Conservation (phyloP, 371 early-diverging fungal genomes). For the Homolaphlyctis polyrhiza region DNA sequence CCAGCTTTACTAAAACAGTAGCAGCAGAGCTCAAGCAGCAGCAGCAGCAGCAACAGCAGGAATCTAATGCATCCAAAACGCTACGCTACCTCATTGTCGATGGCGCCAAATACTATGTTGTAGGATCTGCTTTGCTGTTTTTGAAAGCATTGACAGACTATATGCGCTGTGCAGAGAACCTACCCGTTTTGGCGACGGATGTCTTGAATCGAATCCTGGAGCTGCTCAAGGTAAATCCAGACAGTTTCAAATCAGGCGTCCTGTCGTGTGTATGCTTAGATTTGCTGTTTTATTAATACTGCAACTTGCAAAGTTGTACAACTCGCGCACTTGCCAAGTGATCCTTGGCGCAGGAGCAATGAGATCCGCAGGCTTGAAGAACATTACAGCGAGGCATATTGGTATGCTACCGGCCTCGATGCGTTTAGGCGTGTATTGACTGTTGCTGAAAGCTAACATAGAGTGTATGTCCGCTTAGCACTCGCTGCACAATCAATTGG, state of each 20-base stretch:
- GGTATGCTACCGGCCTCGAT: too few species aligned
- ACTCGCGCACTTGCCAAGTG: constrained; percentile 87
- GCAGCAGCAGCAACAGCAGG: constrained; percentile 10
- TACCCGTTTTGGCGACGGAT: constrained; percentile 71
- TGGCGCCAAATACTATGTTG: constrained; percentile 69
- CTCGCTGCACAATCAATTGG: constrained; percentile 88
- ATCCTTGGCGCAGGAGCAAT: constrained; percentile 94
- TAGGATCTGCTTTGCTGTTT: constrained; percentile 76
- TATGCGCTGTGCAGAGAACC: constrained; percentile 67
- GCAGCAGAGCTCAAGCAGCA: background rate
- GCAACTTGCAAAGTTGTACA: constrained; percentile 62
- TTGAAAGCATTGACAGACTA: constrained; percentile 88
- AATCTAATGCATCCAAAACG: constrained; percentile 10
- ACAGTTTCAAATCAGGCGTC: background rate
- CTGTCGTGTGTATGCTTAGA: background rate
- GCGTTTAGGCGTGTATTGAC: too few species aligned
- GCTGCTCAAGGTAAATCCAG: constrained; percentile 60
- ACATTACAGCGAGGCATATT: constrained; percentile 91
- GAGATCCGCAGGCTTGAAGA: constrained; percentile 89
- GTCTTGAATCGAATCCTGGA: constrained; percentile 81
- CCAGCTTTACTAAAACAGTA: constrained; percentile 4
- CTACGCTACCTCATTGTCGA: constrained; percentile 52
- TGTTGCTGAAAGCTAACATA: too few species aligned
- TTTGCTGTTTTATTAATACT: constrained; percentile 14
- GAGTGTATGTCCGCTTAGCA: constrained; percentile 55